Base-by-base conservation (phyloP, 371 early-diverging fungal genomes). In the Gilbertella persicaria region DNA sequence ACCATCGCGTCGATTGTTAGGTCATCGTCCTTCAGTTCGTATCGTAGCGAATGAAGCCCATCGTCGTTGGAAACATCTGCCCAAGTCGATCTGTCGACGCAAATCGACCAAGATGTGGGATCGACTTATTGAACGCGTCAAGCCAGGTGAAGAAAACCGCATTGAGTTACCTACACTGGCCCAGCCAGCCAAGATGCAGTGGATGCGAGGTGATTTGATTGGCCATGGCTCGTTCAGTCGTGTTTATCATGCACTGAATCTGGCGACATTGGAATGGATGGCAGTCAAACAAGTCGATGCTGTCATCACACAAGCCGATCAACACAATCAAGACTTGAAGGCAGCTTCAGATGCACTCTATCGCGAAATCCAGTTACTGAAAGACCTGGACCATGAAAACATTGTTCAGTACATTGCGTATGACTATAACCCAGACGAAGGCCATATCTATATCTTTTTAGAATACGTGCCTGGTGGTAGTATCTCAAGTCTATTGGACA, bases 391-490 rank as follows among this genome's bases (percentile, higher is more conserved):
- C 39, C 97, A 99, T 72, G 83, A 80, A 46, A 89, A 97, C 53
- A 93, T 98, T 63, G 96, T 98, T 8, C 89, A 85, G 59, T 97
- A 96, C 58, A 80, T 97, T 33, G 92, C 87, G 53, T 71, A 64
- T 30, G 66, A 79, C 56, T 62, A 58, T 8, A 60, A 67, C 55
- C 29, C 50, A 17, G 54, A 86, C 28, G 89, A 87, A 26, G 74
- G 79, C 4, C 75, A 80, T 40, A 76, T 95, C 45, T 93, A 90
- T 64, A 94, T 99, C 52, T 96, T 98, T 56, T 64, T 99, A 45
- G 98, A 99, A 71, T 99, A 98, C 69, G 93, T 97, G 17, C 88
- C 96, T n/a, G 98, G 98, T 45, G 97, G 96, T 2, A 92, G 94
- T 24, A 87, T 99, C 30, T 82, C 91, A 0, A 85, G 91, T 25